Percentiles rank a stretch among this genome's conserved stretches.
Conservation (phyloP, 805 yeast species). For the Monosporozyma aquatica region DNA sequence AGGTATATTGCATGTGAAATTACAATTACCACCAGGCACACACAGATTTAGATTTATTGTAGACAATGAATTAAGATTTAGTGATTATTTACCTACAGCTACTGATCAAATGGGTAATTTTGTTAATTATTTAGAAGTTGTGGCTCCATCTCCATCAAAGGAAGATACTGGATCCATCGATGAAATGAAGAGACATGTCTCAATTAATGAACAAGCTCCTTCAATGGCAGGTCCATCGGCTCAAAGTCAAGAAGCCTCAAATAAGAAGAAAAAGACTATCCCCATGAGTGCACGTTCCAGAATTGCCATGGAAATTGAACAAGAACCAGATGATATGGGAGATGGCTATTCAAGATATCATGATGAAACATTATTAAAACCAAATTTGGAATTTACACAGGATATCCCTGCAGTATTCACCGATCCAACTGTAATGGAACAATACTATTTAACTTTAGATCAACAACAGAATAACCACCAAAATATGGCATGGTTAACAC, state of each 20-base stretch:
- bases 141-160: constrained; percentile 31
- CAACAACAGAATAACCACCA: constrained; percentile 52
- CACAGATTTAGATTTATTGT: constrained; percentile 90
- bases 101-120: constrained; percentile 95
- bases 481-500: constrained; percentile 62
- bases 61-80: constrained; percentile 83
- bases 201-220: constrained; percentile 13
- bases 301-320: constrained; percentile 35
- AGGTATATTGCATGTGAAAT: constrained; percentile 47
- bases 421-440: constrained; percentile 82
- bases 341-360: constrained; percentile 70
- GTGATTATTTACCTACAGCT: constrained; percentile 88
- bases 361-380: constrained; percentile 39
- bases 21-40: constrained; percentile 81
- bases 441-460: constrained; percentile 68
- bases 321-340: constrained; percentile 59
- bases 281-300: constrained; percentile 40
- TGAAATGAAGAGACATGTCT: too few relatives aligned
- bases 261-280: constrained; percentile 5
- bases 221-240: not conserved
- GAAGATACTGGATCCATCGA: too few relatives aligned
- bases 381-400: constrained; percentile 39
- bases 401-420: constrained; percentile 78
- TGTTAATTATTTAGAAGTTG: constrained; percentile 80
- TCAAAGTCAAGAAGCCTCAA: constrained; percentile 1